Percentiles rank a stretch among this genome's conserved stretches.
These are phyloP conservation scores for Aspergillus affinis DNA, from an alignment of 495 filamentous ascomycete genomes.

Conservation along the genomic window DNA sequence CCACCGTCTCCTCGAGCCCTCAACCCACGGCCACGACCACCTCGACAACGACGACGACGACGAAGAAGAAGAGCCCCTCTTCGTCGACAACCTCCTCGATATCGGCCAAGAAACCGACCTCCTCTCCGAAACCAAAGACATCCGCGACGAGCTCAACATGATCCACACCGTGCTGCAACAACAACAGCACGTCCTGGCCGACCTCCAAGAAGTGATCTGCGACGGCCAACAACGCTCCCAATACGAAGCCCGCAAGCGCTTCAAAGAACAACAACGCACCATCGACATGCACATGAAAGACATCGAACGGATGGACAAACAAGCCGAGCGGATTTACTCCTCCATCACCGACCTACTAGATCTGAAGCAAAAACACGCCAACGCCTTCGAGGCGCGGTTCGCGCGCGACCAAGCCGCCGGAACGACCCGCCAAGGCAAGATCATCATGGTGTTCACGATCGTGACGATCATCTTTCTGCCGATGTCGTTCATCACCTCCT, in stretches of 20 bases:
- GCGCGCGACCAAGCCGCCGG: conserved; percentile 65
- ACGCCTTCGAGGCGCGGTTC: conserved; percentile 68
- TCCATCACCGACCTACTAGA: conserved; percentile 63
- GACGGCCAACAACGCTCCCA: conserved; percentile 45
- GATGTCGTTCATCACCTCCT: conserved; percentile 63
- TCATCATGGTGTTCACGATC: conserved; percentile 74
- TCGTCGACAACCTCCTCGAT: conserved; percentile 65
- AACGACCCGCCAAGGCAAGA: conserved; percentile 67
- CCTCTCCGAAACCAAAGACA: conserved; percentile 67
- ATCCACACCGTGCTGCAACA: conserved; percentile 61
- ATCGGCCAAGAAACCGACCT: conserved; percentile 67
- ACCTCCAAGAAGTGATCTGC: conserved; percentile 55
- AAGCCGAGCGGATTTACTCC: conserved; percentile 63
- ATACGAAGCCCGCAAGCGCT: conserved; percentile 55
- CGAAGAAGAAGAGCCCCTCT: conserved; percentile 44
- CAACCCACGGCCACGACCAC: too few species aligned
- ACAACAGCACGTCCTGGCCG: conserved; percentile 54
- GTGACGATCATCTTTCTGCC: conserved; percentile 70
- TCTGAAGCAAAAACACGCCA: conserved; percentile 67
- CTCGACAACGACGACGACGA: conserved; percentile 6
- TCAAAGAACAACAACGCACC: conserved; percentile 59
- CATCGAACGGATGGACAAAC: conserved; percentile 66
- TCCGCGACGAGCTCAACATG: conserved; percentile 73
- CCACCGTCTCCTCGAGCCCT: conserved; percentile 18
- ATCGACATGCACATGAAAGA: conserved; percentile 65